These are phyloP conservation scores for Punctularia strigosozonata DNA, from an alignment of 768 basidiomycete species.

Conservation along the genomic window DNA sequence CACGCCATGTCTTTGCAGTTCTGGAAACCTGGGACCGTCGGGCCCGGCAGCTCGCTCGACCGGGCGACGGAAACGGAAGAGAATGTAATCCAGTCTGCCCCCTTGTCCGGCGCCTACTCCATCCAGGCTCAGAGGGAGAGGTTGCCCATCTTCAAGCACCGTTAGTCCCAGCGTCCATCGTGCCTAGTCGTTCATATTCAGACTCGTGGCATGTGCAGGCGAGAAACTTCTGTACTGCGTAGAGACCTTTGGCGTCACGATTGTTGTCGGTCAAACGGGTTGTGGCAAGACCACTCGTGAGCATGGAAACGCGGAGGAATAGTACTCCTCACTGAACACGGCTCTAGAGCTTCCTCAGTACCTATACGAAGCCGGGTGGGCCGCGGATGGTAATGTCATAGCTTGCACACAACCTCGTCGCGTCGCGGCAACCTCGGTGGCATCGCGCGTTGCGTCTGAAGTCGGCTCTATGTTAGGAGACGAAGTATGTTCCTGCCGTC, in stretches of 20 bases:
- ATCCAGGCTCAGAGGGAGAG: constrained; percentile 69
- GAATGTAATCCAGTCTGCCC: constrained; percentile 54
- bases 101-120: constrained; percentile 39
- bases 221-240: constrained; percentile 73
- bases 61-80: constrained; percentile 71
- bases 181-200: not conserved
- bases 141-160: constrained; percentile 85
- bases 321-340: not conserved
- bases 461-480: constrained; percentile 83
- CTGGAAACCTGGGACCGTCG: constrained; percentile 84
- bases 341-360: constrained; percentile 86
- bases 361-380: constrained; percentile 90
- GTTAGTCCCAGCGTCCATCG: constrained; percentile 26
- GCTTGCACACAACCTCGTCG: constrained; percentile 90
- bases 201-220: constrained; percentile 33
- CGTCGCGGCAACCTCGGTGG: constrained; percentile 93
- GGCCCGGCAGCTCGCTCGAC: constrained; percentile 82
- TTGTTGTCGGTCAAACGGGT: constrained; percentile 92
- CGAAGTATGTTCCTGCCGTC: constrained; percentile 32
- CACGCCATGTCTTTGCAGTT: constrained; percentile 51
- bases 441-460: constrained; percentile 83
- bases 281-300: constrained; percentile 96
- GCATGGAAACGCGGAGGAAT: too few relatives aligned
- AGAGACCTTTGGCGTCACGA: constrained; percentile 73
- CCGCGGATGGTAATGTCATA: constrained; percentile 67